Conservation (phyloP, 441 rosid genomes). For the Pelargonium myrrhifolium region DNA sequence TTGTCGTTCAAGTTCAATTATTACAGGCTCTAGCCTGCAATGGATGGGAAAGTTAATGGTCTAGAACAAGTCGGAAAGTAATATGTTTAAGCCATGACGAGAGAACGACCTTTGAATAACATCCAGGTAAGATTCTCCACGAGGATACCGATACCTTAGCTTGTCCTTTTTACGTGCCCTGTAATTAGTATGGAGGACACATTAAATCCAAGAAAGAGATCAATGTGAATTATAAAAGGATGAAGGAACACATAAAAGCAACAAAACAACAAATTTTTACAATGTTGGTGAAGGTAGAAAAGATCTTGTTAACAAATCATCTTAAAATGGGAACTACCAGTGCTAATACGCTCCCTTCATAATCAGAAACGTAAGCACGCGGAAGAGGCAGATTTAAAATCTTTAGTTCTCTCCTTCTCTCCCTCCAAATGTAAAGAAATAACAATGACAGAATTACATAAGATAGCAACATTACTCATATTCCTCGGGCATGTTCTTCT, state of each 20-base stretch:
- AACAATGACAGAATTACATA: neutral
- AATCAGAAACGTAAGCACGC: neutral
- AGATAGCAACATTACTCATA: constrained; percentile 43
- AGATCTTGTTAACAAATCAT: too few relatives aligned
- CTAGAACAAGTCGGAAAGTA: constrained; percentile 6
- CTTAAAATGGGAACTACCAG: too few relatives aligned
- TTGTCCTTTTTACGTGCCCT: constrained; percentile 92
- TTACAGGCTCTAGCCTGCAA: constrained; percentile 94
- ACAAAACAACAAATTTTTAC: too few relatives aligned
- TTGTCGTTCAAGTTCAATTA: constrained; percentile 93
- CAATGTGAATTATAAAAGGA: neutral
- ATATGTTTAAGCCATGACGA: neutral
- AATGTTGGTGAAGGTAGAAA: too few relatives aligned
- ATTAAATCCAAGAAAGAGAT: constrained; percentile 9
- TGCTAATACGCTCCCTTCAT: too few relatives aligned
- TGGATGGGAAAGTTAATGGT: constrained; percentile 15
- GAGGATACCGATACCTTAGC: constrained; percentile 90
- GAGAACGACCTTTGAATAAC: constrained; percentile 79
- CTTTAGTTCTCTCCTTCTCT: too few relatives aligned
- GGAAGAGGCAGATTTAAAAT: too few relatives aligned
- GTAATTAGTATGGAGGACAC: constrained; percentile 17
- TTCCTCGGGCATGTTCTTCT: constrained; percentile 93
- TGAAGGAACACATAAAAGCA: too few relatives aligned
- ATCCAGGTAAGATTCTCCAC: constrained; percentile 98
- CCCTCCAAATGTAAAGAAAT: neutral